Base-by-base conservation (phyloP, 2,329 filamentous ascomycete species). In the Rugonectria rugulosa region DNA sequence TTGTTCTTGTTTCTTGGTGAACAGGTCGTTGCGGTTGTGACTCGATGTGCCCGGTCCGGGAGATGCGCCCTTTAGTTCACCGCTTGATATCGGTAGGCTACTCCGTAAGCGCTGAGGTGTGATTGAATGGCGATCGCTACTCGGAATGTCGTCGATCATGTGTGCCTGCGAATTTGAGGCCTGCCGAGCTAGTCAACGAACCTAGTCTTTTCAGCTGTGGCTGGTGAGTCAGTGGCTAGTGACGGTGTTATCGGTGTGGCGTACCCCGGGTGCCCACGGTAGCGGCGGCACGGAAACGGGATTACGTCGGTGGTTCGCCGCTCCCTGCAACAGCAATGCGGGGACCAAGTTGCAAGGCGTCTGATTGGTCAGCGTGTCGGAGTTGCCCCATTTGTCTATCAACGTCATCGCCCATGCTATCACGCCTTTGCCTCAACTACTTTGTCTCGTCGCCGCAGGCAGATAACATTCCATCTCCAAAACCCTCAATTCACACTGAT, bases 391-490 rank as follows among this genome's bases (percentile, higher is more conserved):
- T 47, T 53, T 17, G 17, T 17, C 34, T 27, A 37, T 27, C 47
- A 64, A 65, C 65, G 65, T 68, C 65, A 68, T 66, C 53, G 51
- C 29, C 60, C 53, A 60, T 64, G 40, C 34, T 56, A 62, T 68
- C 58, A 65, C 65, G 61, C 43, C 53, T 65, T 65, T 44, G 34
- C 38, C 47, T 50, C 40, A 55, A 55, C 32, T 15, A 27, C 48
- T 15, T 43, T 15, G 36, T 40, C 41, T 51, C 48, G 37, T 43
- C 21, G 31, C 58, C 51, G 50, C 43, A 23, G 20, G 23, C 19
- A 41, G 23, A 45, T 21, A 15, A 44, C 26, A 53, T 27, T 37
- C 42, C 24, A 17, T 19, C 49, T 57, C 43, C 31, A 23, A 20
- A 27, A 52, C 8, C 45, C 52, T 54, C 37, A 53, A 21, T 17